These are phyloP conservation scores for Hericium alpestre DNA, from an alignment of 768 basidiomycete genomes.

Conservation along the genomic window DNA sequence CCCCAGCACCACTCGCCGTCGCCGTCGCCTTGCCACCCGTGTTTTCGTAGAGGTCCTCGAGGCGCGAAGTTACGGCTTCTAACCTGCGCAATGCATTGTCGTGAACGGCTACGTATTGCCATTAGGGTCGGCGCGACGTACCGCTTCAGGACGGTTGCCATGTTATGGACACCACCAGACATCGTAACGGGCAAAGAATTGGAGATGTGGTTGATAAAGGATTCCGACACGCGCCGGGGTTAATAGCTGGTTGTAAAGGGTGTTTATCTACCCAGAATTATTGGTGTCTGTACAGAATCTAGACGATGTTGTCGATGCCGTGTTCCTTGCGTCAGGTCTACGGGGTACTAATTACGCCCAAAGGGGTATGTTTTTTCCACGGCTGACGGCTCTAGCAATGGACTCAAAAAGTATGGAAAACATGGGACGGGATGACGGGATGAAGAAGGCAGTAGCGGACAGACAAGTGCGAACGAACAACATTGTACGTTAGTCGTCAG, in stretches of 20 bases:
- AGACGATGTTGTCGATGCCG: too few species aligned
- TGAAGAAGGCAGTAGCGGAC: too few species aligned
- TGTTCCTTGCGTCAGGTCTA: background rate
- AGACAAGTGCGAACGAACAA: too few species aligned
- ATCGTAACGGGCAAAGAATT: background rate
- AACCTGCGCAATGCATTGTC: slow-evolving; percentile 37
- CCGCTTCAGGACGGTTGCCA: slow-evolving; percentile 14
- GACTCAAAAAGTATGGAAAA: too few species aligned
- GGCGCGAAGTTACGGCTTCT: slow-evolving; percentile 86
- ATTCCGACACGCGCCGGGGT: background rate
- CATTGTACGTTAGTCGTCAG: too few species aligned
- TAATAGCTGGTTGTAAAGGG: too few species aligned
- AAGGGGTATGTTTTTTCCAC: background rate
- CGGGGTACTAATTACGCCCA: background rate
- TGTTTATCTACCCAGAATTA: too few species aligned
- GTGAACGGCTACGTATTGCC: background rate
- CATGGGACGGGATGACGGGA: too few species aligned
- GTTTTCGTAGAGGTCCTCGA: slow-evolving; percentile 73
- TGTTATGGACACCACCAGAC: slow-evolving; percentile 10
- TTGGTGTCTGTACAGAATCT: too few species aligned
- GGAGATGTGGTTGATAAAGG: background rate
- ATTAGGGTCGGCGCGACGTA: background rate
- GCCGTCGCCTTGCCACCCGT: slow-evolving; percentile 3
- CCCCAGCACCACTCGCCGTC: background rate
- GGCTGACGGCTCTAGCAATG: background rate